phyloP scores from a whole-genome alignment of 345 rosid species.

The rapeseed (Brassica napus) region DNA sequence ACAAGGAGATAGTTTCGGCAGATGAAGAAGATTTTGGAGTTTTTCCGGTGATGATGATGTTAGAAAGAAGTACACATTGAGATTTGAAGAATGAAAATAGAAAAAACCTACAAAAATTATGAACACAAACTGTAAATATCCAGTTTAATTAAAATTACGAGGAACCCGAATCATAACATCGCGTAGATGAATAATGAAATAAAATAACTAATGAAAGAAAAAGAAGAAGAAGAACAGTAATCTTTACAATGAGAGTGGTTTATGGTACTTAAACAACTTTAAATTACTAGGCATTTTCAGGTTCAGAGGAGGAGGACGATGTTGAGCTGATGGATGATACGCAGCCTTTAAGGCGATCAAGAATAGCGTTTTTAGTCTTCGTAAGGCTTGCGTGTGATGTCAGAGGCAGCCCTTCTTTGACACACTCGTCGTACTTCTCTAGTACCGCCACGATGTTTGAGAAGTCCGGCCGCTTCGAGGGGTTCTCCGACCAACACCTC shows the following conservation, averaged over 20 bases:
- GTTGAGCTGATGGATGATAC: slow-evolving; percentile 50
- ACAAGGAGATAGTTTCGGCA: too few species aligned
- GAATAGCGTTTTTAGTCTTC: slow-evolving; percentile 55
- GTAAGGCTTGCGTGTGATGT: slow-evolving; percentile 70
- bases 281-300: slow-evolving; percentile 70
- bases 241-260: slow-evolving; percentile 22
- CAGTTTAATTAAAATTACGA: slow-evolving; percentile 11
- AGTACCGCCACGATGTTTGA: slow-evolving; percentile 70
- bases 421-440: slow-evolving; percentile 84
- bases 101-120: too few species aligned
- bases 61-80: too few species aligned
- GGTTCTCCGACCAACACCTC: slow-evolving; percentile 90
- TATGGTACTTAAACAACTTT: slow-evolving; percentile 16
- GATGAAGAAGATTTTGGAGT: too few species aligned
- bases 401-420: slow-evolving; percentile 87
- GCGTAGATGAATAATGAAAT: not conserved
- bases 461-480: slow-evolving; percentile 89
- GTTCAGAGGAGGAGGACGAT: slow-evolving; percentile 55
- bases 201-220: not conserved
- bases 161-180: slow-evolving; percentile 22
- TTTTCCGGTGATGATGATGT: too few species aligned
- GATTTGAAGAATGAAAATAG: too few species aligned
- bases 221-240: slow-evolving; percentile 18
- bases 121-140: too few species aligned
- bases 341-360: slow-evolving; percentile 77